Base-by-base conservation (phyloP, 2,329 filamentous ascomycete genomes). In the Tolypocladium album region DNA sequence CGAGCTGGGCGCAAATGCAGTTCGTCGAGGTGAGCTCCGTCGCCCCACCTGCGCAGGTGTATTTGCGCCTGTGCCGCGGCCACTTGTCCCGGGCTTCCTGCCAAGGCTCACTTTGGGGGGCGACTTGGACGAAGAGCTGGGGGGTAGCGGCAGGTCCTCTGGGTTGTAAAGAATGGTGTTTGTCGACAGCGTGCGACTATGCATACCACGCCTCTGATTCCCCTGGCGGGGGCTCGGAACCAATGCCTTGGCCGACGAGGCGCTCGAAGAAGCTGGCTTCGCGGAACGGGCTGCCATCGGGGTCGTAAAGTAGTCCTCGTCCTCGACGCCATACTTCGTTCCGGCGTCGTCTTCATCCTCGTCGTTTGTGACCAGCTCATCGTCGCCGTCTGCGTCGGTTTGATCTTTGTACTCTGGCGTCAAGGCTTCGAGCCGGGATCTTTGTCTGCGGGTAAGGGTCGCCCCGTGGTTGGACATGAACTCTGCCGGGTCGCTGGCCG, bases 161-260 rank as follows among this genome's bases (percentile, higher is more conserved):
- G 92, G 92, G 40, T 89, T 92, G 74, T 89, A 96, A 1, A 96
- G 78, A 59, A 95, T 92, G 0, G 92, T 96, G 66, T 87, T 90
- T 24, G 86, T 88, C 0, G 92, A 96, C 4, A 88, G 72, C 15
- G 90, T 92, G 43, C 92, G 87, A 59, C 76, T 82, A 67, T 96
- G 92, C 5, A 78, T 68, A 0, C 73, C 75, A 53, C 76, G 71
- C 58, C 75, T 73, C 47, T 71, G 63, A 68, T 68, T 66, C 68
- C 57, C 58, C 31, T 69, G 62, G 45, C 71, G 72, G 20, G 74
- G 64, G 59, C 74, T 72, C 1, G 70, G 66, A 12, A 69, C 66
- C n/a, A 65, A 63, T 12, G 63, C 64, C 39, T 67, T 68, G 34
- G 67, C 67, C 2, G 68, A 67, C 12, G 73, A 73, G 55, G 69